phyloP scores from a whole-genome alignment of 257 asterid genomes.

The Dorcoceras hygrometricum region DNA sequence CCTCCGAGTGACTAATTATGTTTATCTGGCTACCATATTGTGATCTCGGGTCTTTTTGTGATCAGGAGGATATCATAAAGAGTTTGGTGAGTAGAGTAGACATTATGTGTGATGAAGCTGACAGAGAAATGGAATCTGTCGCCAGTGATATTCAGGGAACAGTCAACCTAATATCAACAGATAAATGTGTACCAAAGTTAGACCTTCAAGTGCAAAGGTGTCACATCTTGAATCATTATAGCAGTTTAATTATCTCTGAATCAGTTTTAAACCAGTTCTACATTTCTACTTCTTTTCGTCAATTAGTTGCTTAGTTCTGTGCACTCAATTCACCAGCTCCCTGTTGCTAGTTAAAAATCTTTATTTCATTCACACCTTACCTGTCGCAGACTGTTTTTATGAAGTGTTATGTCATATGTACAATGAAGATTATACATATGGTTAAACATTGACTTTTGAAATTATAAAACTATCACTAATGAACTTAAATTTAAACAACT shows the following conservation, averaged over 20 bases:
- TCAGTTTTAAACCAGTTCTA: conserved; percentile 9
- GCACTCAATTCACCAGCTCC: neutral
- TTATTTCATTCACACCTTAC: conserved; percentile 8
- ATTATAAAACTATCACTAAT: no score
- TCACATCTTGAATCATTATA: conserved; percentile 20
- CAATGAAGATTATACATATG: no score
- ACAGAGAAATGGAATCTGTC: conserved; percentile 43
- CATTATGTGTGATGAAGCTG: conserved; percentile 77
- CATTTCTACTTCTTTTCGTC: conserved; percentile 13
- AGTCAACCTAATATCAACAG: conserved; percentile 29
- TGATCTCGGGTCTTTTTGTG: conserved; percentile 30
- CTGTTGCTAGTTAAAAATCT: conserved; percentile 11
- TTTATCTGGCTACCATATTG: conserved; percentile 17
- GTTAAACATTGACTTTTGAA: no score
- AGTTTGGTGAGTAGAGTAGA: conserved; percentile 88
- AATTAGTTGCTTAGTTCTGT: conserved; percentile 16
- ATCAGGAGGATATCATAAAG: conserved; percentile 79
- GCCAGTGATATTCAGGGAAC: conserved; percentile 37
- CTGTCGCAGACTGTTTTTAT: neutral
- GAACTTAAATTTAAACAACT: no score
- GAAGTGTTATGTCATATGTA: no score
- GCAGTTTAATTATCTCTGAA: conserved; percentile 13
- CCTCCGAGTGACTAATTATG: conserved; percentile 11
- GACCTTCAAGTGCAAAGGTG: conserved; percentile 60
- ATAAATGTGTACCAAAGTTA: conserved; percentile 43